Conservation (phyloP, 805 yeast species). For the Candida takata region DNA sequence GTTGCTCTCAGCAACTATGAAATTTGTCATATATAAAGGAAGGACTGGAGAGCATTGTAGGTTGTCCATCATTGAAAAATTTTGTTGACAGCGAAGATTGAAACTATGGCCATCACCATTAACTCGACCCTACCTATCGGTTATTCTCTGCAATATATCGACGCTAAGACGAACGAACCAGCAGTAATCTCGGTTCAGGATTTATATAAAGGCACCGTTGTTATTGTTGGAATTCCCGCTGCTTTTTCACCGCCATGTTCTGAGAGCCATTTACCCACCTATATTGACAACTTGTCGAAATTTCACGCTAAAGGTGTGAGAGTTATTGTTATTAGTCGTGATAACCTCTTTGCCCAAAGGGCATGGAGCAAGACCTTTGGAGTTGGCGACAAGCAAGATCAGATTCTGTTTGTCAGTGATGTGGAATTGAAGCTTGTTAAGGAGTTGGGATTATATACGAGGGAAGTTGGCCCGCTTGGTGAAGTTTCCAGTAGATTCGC, state of each 20-base stretch:
- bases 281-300: conserved; percentile 27
- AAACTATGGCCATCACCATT: conserved; percentile 5
- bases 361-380: conserved; percentile 48
- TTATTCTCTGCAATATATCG: conserved; percentile 27
- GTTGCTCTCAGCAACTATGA: not conserved
- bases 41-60: too few species aligned
- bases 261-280: conserved; percentile 62
- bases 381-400: conserved; percentile 24
- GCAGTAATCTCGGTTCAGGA: conserved; percentile 22
- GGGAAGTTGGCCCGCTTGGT: conserved; percentile 50
- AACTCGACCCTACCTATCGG: conserved; percentile 11
- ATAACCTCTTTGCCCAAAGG: conserved; percentile 62
- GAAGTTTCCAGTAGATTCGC: conserved; percentile 50
- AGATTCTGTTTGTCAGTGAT: conserved; percentile 56
- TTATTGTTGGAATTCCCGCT: conserved; percentile 73
- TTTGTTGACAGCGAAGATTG: not conserved
- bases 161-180: conserved; percentile 20
- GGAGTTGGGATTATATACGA: conserved; percentile 41
- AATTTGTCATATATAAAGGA: not conserved
- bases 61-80: too few species aligned
- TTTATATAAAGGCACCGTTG: conserved; percentile 26
- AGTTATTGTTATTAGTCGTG: conserved; percentile 52
- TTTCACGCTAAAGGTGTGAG: conserved; percentile 52
- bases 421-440: conserved; percentile 50
- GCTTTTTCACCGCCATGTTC: conserved; percentile 84